These are phyloP conservation scores for Trematosphaeria pertusa DNA, from an alignment of 2,329 filamentous ascomycete genomes.

Conservation along the genomic window DNA sequence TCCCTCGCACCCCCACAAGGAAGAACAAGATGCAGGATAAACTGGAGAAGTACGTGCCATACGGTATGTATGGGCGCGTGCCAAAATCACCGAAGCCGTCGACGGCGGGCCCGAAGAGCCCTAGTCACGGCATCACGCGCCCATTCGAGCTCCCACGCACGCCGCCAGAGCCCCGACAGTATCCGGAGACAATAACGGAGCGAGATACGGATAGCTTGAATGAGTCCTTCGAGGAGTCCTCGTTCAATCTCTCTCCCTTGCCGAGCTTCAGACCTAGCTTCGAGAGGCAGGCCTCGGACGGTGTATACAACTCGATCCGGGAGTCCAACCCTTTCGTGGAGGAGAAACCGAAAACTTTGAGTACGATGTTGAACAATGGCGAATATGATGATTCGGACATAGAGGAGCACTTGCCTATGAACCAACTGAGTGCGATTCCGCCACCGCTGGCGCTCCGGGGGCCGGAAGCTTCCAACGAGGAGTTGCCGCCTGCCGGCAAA, in stretches of 20 bases:
- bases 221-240: too few species aligned
- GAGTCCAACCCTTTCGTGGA: slow-evolving; percentile 24
- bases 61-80: slow-evolving; percentile 9
- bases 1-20: neutral
- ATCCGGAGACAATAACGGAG: too few species aligned
- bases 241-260: too few species aligned
- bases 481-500: slow-evolving; percentile 2
- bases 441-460: too few species aligned
- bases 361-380: too few species aligned
- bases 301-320: slow-evolving; percentile 22
- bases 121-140: slow-evolving; percentile 30
- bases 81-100: neutral
- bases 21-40: slow-evolving; percentile 1
- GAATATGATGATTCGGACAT: too few species aligned
- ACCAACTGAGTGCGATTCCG: slow-evolving; percentile 27
- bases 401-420: too few species aligned
- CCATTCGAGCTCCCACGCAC: neutral
- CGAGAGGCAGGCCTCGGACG: slow-evolving; percentile 15
- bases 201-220: too few species aligned
- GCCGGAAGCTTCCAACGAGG: too few species aligned
- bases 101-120: slow-evolving; percentile 23
- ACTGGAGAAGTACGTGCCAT: slow-evolving; percentile 1
- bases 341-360: neutral
- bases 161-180: neutral
- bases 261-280: neutral